Evolutionary conservation across 2,329 filamentous ascomycete genomes (phyloP).

Genomic region (Colletotrichum sp.): DNA sequence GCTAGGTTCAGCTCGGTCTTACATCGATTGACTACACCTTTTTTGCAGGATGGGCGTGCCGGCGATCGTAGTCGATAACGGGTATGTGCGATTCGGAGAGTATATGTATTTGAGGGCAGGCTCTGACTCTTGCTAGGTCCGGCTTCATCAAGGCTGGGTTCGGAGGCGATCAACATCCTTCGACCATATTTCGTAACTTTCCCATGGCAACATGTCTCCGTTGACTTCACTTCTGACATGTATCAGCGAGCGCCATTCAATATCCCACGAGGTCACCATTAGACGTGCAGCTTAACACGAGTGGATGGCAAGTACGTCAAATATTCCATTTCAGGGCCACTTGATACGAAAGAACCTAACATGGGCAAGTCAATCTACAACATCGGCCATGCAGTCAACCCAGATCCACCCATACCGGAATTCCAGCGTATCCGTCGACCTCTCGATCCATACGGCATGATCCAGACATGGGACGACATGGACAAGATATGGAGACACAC

Average conservation of each 20-base stretch:
- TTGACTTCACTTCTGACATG: background rate
- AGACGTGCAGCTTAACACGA: background rate
- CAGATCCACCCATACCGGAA: background rate
- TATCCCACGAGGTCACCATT: background rate
- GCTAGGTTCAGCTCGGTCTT: background rate
- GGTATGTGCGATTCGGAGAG: background rate
- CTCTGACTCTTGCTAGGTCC: background rate
- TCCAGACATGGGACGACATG: background rate
- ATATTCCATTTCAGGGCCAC: accelerated
- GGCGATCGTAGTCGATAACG: background rate
- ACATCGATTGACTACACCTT: background rate
- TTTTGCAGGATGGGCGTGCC: background rate
- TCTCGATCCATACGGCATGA: background rate
- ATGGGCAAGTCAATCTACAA: background rate
- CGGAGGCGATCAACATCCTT: background rate
- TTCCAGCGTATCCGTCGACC: background rate
- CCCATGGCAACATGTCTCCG: no score
- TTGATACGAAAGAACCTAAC: background rate
- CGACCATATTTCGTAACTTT: background rate
- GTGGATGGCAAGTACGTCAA: background rate
- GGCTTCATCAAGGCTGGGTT: background rate
- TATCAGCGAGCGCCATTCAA: background rate
- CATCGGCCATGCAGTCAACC: background rate
- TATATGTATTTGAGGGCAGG: accelerated
- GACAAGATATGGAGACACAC: background rate